Evolutionary conservation across 176 grass and related monocot genomes (phyloP), one percentile per base, ranked within the genome.

Genomic region (Coix lacrymajobi): DNA sequence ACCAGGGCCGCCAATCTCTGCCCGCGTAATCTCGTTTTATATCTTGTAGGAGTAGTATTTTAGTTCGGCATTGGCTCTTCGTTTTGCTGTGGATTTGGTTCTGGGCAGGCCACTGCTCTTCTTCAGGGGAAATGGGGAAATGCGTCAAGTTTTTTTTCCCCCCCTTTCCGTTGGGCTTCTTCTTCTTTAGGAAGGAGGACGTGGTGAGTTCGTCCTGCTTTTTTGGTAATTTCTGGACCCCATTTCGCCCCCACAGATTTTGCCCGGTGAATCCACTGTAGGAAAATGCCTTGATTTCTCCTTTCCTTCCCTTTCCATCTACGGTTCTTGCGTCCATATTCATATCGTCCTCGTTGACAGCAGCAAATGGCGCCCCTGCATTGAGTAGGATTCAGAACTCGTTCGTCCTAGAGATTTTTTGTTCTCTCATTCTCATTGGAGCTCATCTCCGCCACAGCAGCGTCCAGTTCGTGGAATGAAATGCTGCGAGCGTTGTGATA

Each of bases 211-310:
- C 66, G 65, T 60, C 26, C 43, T 15, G 13, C 26, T 43, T 81
- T 85, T 65, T 69, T 22, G 83, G 88, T 82, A 81, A 46, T 89
- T 89, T 85, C 64, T 40, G 88, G 65, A 73, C 72, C 88, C 70
- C 51, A 76, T 78, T 74, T 57, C 15, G 15, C 32, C 41, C 46
- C 69, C 33, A 52, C 33, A 73, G 66, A 72, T 74, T 71, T n/a
- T 61, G 84, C 76, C 65, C 17, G 7, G 10, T 48, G 48, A 85
- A 70, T 7, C 61, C 20, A 28, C 38, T 24, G 30, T 30, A 51
- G 46, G 37, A n/a, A 71, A 76, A 64, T 11, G 4, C 43, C 30
- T n/a, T 19, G 73, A 66, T 90, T 82, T 71, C 54, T 64, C 33
- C 65, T 72, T 86, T 76, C 52, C 65, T 72, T 86, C 56, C 52